Base-by-base conservation (phyloP, 2,329 filamentous ascomycete genomes). In the Pseudocercospora macadamiae region DNA sequence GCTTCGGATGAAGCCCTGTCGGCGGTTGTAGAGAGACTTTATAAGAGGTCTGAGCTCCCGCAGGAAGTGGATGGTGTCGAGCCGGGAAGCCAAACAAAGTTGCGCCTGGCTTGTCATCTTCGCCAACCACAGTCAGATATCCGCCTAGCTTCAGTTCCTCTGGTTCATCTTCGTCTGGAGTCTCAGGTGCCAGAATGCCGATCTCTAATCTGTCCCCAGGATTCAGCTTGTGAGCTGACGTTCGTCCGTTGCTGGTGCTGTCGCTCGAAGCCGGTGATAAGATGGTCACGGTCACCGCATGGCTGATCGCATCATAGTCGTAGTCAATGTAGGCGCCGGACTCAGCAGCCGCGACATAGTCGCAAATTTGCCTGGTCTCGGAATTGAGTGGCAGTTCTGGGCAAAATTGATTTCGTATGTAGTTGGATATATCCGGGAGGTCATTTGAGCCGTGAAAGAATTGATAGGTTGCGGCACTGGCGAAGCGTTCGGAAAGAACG, bases 81-180 rank as follows among this genome's bases (percentile, higher is more conserved):
- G 91, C 86, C 2, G 90, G 87, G 65, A 96, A 95, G 42, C 89
- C 86, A 77, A 97, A 97, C 45, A 93, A 79, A 0, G 90, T 89
- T 1, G 89, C 79, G 84, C 83, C 82, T 9, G 90, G 86, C 64
- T 86, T 85, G 36, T 81, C 80, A 68, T 92, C 85, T 68, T 93
- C 84, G 19, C 91, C 90, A 0, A 97, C 76, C 2, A 96, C 89
- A 0, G 87, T 88, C 52, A 97, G 77, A 55, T 92, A 83, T 2
- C 93, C 93, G 4, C 88, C 87, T 36, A 96, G 81, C 34, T 88
- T 89, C 10, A 96, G 76, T 64, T 96, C 90, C 72, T 93, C 85
- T 0, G 84, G 77, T 59, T 91, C 86, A 12, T 79, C 12, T 59
- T 91, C 86, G 12, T 79, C 12, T 2, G 87, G 82, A 3, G 79